These are phyloP conservation scores for Amylocystis lapponica DNA, from an alignment of 768 basidiomycete genomes.

Conservation along the genomic window DNA sequence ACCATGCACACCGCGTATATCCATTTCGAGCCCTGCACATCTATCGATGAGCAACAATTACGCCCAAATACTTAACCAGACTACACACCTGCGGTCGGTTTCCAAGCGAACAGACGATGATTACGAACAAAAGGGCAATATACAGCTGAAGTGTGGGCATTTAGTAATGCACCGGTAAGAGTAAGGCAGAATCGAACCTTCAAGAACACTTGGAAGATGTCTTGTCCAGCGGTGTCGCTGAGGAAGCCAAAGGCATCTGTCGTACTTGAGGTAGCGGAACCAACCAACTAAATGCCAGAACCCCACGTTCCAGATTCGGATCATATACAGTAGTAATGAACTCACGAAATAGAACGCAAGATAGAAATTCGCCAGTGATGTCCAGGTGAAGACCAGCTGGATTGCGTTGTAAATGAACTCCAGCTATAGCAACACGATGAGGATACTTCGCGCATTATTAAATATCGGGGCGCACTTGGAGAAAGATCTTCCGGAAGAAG, in stretches of 20 bases:
- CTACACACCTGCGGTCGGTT: constrained; percentile 67
- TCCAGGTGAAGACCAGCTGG: constrained; percentile 93
- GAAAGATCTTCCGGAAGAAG: constrained; percentile 73
- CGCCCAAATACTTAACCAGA: not conserved
- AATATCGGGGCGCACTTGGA: constrained; percentile 36
- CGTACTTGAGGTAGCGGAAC: constrained; percentile 57
- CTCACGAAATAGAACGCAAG: constrained; percentile 90
- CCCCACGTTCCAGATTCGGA: not conserved
- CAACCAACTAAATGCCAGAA: constrained; percentile 55
- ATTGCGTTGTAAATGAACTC: constrained; percentile 91
- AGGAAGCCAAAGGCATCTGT: constrained; percentile 81
- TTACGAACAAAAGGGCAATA: constrained; percentile 77
- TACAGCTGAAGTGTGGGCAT: constrained; percentile 46
- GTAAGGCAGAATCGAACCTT: constrained; percentile 26
- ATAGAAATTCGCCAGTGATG: constrained; percentile 88
- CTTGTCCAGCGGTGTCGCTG: constrained; percentile 60
- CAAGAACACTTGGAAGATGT: constrained; percentile 75
- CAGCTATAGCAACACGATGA: constrained; percentile 34
- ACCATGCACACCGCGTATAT: constrained; percentile 72
- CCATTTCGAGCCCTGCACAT: constrained; percentile 74
- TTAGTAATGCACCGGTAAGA: not conserved
- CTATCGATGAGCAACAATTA: no score
- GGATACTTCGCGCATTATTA: not conserved
- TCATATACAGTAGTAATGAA: constrained; percentile 9
- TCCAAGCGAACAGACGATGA: constrained; percentile 82